A percentile compares a stretch with the other conserved stretches of the same genome.
phyloP scores from a whole-genome alignment of 2,329 filamentous ascomycete genomes.

The Scedosporium aurantiacum region DNA sequence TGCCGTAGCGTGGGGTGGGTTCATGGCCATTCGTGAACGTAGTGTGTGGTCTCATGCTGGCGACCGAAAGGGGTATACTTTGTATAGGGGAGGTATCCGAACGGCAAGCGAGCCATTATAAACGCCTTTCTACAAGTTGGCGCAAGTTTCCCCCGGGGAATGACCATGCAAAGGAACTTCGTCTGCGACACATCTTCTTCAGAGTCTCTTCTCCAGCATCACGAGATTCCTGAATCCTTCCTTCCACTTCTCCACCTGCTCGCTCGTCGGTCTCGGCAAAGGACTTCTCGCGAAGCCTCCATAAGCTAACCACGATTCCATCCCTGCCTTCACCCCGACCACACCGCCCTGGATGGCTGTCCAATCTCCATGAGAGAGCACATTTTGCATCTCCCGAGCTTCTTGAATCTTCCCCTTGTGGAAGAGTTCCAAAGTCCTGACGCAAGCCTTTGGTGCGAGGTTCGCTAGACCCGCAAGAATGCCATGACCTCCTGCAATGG shows the following conservation, averaged over 20 bases:
- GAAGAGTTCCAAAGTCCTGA: constrained; percentile 50
- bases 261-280: constrained; percentile 37
- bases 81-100: too few relatives aligned
- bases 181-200: neutral
- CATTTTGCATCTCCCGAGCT: constrained; percentile 52
- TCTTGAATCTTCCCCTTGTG: constrained; percentile 44
- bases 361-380: constrained; percentile 61
- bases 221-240: constrained; percentile 44
- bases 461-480: constrained; percentile 65
- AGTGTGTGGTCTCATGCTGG: too few relatives aligned
- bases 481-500: constrained; percentile 58
- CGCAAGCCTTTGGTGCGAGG: constrained; percentile 56
- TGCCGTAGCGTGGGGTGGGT: neutral
- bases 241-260: constrained; percentile 40
- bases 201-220: constrained; percentile 38
- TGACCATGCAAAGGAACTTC: too few relatives aligned
- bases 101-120: too few relatives aligned
- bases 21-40: neutral
- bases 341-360: constrained; percentile 61
- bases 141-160: too few relatives aligned
- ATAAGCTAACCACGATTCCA: constrained; percentile 58
- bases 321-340: constrained; percentile 57
- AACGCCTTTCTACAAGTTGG: too few relatives aligned
- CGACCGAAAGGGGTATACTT: too few relatives aligned
- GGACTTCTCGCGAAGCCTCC: constrained; percentile 40